Evolutionary conservation across 2,329 filamentous ascomycete species (phyloP), one percentile per base, ranked within the genome.

Genomic region (Xylariaceae sp.): DNA sequence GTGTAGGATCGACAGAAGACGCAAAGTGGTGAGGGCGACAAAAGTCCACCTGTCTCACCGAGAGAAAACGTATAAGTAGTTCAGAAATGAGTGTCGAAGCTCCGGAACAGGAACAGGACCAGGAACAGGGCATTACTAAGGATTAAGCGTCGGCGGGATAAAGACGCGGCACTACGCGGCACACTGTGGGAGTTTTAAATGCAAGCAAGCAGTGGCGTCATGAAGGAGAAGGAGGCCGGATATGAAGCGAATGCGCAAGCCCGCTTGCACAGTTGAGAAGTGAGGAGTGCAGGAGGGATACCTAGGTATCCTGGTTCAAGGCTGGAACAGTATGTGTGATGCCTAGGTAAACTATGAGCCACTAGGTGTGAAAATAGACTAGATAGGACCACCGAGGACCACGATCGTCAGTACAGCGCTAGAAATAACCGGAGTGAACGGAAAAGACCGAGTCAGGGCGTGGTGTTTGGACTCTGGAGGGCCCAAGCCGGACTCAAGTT

Each of bases 151-250:
- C 43, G 11, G 29, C 19, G 19, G 32, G 31, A 37, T 37, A 34
- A 34, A 34, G 5, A 34, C 32, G 32, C 32, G 5, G 35, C 8
- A 9, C 7, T 19, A 19, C 19, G 19, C 19, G 40, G 26, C 19
- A 51, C 27, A 51, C 42, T 42, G 32, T 19, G 48, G 27, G 19
- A 19, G 19, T 19, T 19, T 19, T 19, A 46, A 49, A 37, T 49
- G 54, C 48, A 57, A 54, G 57, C 32, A 47, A 42, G 41, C 27
- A 47, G 31, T 30, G 31, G 37, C 45, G 27, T 43, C 50, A 42
- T 34, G 39, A 50, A 41, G 48, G 30, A 32, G 32, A 44, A 53
- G 41, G 47, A 26, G n/a, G 12, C 37, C 8, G 43, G 53, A 31
- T 43, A 29, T 43, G 37, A 51, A 39, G 46, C 48, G 40, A 50